Evolutionary conservation across 2,329 filamentous ascomycete species (phyloP).

Genomic region (Keithomyces neogunnii): DNA sequence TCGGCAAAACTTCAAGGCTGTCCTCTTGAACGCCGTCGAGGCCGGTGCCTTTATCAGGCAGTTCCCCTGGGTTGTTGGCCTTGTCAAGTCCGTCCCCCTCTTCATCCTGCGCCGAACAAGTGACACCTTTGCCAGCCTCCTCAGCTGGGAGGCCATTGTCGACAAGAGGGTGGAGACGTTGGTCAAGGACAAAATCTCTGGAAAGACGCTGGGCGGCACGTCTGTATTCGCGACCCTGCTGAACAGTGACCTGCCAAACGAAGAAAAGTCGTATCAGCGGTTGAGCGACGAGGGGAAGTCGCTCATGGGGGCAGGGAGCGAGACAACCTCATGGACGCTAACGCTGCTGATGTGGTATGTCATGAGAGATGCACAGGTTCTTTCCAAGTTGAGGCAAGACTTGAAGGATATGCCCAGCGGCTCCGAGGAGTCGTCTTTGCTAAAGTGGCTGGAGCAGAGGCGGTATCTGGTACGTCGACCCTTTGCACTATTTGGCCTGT

Average conservation of each 20-base stretch:
- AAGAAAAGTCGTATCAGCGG: slow-evolving; percentile 23
- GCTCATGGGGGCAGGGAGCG: slow-evolving; percentile 26
- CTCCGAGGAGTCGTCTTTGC: background rate
- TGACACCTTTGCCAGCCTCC: background rate
- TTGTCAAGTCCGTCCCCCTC: background rate
- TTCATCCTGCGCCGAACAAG: background rate
- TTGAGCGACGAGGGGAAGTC: slow-evolving; percentile 23
- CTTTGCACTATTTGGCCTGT: background rate
- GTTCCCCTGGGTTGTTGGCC: slow-evolving; percentile 1
- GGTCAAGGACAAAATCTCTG: background rate
- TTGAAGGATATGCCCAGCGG: background rate
- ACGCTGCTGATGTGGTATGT: slow-evolving; percentile 25
- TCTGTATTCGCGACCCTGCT: slow-evolving; percentile 21
- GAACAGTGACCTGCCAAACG: slow-evolving; percentile 18
- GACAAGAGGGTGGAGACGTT: background rate
- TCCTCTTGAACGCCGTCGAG: background rate
- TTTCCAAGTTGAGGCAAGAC: slow-evolving; percentile 15
- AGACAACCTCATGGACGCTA: slow-evolving; percentile 26
- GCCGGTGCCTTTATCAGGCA: background rate
- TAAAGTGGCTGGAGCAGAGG: slow-evolving; percentile 2
- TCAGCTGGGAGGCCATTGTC: background rate
- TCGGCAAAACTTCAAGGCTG: background rate
- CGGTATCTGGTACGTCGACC: background rate
- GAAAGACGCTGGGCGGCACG: background rate
- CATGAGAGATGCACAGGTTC: slow-evolving; percentile 20